Evolutionary conservation across 495 filamentous ascomycete species (phyloP), one percentile per base, ranked within the genome.

Genomic region (Schizothecium vesticola): DNA sequence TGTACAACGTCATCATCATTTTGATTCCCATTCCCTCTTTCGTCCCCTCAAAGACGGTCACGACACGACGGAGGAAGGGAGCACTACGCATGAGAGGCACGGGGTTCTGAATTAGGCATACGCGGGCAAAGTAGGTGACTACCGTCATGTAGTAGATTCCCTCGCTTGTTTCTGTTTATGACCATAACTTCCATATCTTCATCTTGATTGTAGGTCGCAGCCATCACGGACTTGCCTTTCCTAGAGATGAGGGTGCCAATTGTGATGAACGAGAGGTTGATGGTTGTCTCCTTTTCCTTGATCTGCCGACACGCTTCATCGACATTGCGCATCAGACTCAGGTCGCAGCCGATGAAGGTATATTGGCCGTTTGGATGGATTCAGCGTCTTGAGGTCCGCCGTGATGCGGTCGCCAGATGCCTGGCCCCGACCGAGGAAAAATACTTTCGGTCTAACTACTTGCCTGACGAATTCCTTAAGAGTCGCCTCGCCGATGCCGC

Each of bases 201-300:
- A 33, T 3, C 23, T 25, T 13, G n/a, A 8, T 13, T 19, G 61
- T 19, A 29, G 19, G n/a, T 11, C n/a, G 10, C 10, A 24, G 16
- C 0, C 16, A 5, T n/a, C 8, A 13, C 21, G 31, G 10, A 22
- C 64, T 28, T 67, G 67, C 72, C 70, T 57, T 36, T 63, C 31
- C 66, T 80, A 23, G 69, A 58, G 11, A 76, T 78, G 64, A 82
- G 63, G 58, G 79, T 81, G 3, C 86, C 86, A 9, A 76, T 70
- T 5, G 76, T 87, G 69, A 88, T 74, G 69, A 91, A 88, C 0
- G 92, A 79, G 0, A 91, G 70, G 70, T 92, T 88, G 69, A 92
- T 77, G 12, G 0, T 12, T 0, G 62, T 28, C 2, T 64, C 62
- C 13, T 56, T 64, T 1, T 67, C 67, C 69, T 80, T 78, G 61